Evolutionary conservation across 345 rosid genomes (phyloP).

Genomic region (Salix suchowensis): DNA sequence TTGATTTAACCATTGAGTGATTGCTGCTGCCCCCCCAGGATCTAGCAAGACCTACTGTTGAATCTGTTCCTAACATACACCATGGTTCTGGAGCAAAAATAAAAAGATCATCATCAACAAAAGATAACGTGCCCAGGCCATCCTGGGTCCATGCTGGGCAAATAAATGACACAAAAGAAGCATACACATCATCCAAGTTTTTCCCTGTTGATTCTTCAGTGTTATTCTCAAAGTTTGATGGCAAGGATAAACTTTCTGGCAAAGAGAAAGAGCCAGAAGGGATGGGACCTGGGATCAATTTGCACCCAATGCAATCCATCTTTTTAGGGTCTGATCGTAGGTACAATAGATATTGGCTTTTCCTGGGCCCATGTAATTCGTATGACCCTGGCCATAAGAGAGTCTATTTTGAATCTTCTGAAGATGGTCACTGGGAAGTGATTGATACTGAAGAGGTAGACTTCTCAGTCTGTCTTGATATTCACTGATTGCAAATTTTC

Average conservation of each 20-base stretch:
- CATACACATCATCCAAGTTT: constrained; percentile 40
- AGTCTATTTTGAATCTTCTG: constrained; percentile 93
- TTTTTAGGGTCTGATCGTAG: constrained; percentile 96
- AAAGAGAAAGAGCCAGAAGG: constrained; percentile 29
- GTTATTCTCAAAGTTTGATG: constrained; percentile 27
- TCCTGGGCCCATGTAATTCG: constrained; percentile 84
- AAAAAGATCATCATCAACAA: constrained; percentile 60
- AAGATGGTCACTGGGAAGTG: constrained; percentile 98
- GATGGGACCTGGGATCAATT: constrained; percentile 29
- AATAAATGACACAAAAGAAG: constrained; percentile 27
- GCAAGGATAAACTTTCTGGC: constrained; percentile 23
- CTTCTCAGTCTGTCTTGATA: constrained; percentile 2
- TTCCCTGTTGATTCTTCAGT: constrained; percentile 68
- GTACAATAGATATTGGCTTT: constrained; percentile 95
- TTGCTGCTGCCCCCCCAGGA: constrained; percentile 36
- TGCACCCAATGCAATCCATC: constrained; percentile 82
- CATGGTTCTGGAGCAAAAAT: constrained; percentile 88
- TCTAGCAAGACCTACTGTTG: constrained; percentile 37
- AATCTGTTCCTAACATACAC: constrained; percentile 39
- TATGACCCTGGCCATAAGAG: constrained; percentile 92
- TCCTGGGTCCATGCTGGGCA: constrained; percentile 67
- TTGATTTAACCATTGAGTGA: neutral
- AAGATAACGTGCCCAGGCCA: constrained; percentile 37
- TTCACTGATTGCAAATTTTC: neutral
- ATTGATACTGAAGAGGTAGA: constrained; percentile 78